A percentile compares a stretch with the other conserved stretches of the same genome.
Evolutionary conservation across 129 eudicot genomes (phyloP).

Genomic region (Tagetes patula): DNA sequence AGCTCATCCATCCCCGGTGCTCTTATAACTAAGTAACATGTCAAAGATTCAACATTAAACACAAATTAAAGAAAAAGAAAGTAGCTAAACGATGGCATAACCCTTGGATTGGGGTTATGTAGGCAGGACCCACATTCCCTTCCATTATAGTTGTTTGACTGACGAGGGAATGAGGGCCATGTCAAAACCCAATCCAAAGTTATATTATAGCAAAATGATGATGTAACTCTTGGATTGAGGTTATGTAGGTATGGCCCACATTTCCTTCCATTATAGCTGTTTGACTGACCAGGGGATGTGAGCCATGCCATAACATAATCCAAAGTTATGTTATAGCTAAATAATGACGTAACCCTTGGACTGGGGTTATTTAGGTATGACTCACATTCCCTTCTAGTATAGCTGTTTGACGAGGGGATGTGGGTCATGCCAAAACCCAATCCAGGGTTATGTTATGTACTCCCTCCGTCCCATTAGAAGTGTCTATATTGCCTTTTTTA

Average conservation of each 20-base stretch:
- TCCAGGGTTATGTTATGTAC: neutral
- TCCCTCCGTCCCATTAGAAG: too few relatives aligned
- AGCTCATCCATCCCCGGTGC: conserved; percentile 77
- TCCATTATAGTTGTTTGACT: neutral
- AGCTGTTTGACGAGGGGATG: neutral
- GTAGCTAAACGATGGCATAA: neutral
- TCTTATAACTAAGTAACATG: conserved; percentile 43
- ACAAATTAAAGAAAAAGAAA: neutral
- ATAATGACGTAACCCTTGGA: neutral
- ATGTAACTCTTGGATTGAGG: neutral
- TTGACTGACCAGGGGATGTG: neutral
- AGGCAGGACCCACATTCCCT: neutral
- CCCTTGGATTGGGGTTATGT: neutral
- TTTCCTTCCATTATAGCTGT: neutral
- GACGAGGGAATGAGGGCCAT: neutral
- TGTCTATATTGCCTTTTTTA: too few relatives aligned
- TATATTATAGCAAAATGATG: too few relatives aligned
- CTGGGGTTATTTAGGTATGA: neutral
- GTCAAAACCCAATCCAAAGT: neutral
- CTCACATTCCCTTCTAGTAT: neutral
- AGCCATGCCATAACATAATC: too few relatives aligned
- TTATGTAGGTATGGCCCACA: neutral
- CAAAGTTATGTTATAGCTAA: too few relatives aligned
- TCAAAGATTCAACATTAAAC: conserved; percentile 3
- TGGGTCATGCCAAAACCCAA: neutral